Base-by-base conservation (phyloP, 202 grass and related monocot genomes). In the Panicum hallii region DNA sequence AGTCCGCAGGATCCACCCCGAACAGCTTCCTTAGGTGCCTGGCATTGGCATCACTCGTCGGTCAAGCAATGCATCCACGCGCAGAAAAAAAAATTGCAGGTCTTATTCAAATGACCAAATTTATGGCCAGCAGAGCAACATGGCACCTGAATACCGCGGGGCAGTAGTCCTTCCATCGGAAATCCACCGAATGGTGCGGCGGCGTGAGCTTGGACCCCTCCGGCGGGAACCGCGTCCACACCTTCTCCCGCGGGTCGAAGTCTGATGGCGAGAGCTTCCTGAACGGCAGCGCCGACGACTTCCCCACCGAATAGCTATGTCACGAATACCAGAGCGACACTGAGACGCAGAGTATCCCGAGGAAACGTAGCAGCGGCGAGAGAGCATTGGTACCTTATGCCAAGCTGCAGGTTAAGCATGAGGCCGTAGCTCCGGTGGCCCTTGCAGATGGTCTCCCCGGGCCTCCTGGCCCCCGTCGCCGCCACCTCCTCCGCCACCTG, bases 401-500 rank as follows among this genome's bases (percentile, higher is more conserved):
- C 90, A 44, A 92, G 90, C 83, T 92, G 90, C 55, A 92, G 84
- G 70, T 84, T 92, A 77, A 92, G 90, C 87, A 89, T 89, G 75
- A 89, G 87, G 50, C 80, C 32, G 75, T 92, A 84, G 70, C 87
- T 92, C 80, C 87, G 75, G 57, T 92, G 90, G 6, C 87, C 90
- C 87, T 87, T 92, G 83, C 54, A 73, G 58, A 92, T 87, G 87
- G 80, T 74, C 87, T 89, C 84, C 30, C 84, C 87, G 48, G 87
- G 87, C 75, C 47, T 66, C 70, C 65, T 87, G 70, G 11, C 11
- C 26, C 61, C 84, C 74, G 4, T 43, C 22, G 2, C 53, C 19
- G 2, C 63, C 32, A 32, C 8, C 15, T 86, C 87, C 74, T 30
- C 74, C 48, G 46, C 50, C 71, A 1, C 26, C 77, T 43, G 36